phyloP scores from a whole-genome alignment of 257 asterid genomes.

The Haberlea rhodopensis region DNA sequence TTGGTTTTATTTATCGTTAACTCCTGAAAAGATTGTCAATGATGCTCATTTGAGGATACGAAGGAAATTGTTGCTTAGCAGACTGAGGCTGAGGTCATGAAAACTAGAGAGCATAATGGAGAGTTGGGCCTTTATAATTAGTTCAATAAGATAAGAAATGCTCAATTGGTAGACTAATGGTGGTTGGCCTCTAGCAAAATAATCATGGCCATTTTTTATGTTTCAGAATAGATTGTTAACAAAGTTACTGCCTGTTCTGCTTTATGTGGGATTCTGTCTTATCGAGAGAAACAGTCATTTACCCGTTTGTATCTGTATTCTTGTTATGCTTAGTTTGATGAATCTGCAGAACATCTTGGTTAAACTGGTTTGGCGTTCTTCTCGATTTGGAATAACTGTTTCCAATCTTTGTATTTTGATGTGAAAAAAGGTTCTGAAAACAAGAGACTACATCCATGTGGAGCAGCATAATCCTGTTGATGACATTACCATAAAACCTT shows the following conservation, averaged over 20 bases:
- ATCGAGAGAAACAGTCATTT: not conserved
- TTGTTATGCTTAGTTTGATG: no score
- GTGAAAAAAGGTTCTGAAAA: slow-evolving; percentile 60
- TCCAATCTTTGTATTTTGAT: not conserved
- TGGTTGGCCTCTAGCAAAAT: not conserved
- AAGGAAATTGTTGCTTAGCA: not conserved
- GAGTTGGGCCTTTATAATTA: no score
- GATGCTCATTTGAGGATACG: not conserved
- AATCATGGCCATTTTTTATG: not conserved
- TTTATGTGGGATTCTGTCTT: not conserved
- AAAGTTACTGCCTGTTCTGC: not conserved
- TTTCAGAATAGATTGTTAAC: not conserved
- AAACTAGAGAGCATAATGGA: not conserved
- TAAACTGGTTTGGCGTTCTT: not conserved
- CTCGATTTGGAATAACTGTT: not conserved
- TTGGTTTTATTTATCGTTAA: no score
- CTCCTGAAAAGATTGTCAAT: not conserved
- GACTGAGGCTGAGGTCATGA: not conserved
- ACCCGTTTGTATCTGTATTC: not conserved
- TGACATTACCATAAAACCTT: slow-evolving; percentile 49
- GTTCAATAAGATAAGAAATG: not conserved
- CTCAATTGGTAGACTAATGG: not conserved
- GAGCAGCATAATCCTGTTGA: slow-evolving; percentile 52
- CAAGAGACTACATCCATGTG: slow-evolving; percentile 70
- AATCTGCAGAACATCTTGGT: not conserved